Evolutionary conservation across 148 eudicot genomes (phyloP).

Genomic region (Cornus suecica): DNA sequence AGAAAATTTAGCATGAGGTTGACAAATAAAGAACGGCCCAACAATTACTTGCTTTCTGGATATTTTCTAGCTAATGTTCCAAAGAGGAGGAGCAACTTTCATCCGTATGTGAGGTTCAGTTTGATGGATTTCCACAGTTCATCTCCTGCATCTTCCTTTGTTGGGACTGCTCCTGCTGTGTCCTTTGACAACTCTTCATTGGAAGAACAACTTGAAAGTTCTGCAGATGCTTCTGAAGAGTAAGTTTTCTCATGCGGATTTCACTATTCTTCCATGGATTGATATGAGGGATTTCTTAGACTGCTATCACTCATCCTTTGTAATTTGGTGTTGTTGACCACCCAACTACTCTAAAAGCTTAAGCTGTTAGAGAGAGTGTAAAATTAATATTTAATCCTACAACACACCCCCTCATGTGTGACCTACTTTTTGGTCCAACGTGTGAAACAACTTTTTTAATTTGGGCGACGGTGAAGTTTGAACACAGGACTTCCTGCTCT

Average conservation of each 20-base stretch:
- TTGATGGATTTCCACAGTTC: slow-evolving; percentile 40
- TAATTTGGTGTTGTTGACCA: no score
- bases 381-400: no score
- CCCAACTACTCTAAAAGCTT: no score
- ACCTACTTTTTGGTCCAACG: no score
- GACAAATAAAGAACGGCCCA: slow-evolving; percentile 41
- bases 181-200: slow-evolving; percentile 42
- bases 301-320: neutral
- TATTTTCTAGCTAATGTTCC: slow-evolving; percentile 47
- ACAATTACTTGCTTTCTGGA: slow-evolving; percentile 37
- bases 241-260: slow-evolving; percentile 28
- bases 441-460: no score
- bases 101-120: slow-evolving; percentile 34
- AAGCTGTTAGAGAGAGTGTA: no score
- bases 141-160: slow-evolving; percentile 39
- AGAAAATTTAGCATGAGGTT: slow-evolving; percentile 52
- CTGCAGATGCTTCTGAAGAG: slow-evolving; percentile 50
- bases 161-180: slow-evolving; percentile 44
- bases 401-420: no score
- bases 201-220: slow-evolving; percentile 33
- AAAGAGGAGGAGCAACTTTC: slow-evolving; percentile 33
- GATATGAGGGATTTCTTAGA: neutral
- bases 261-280: neutral
- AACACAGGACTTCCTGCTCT: no score
- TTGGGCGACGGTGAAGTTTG: no score